Base-by-base conservation (phyloP, 306 rosid species). In the Vicia villosa region DNA sequence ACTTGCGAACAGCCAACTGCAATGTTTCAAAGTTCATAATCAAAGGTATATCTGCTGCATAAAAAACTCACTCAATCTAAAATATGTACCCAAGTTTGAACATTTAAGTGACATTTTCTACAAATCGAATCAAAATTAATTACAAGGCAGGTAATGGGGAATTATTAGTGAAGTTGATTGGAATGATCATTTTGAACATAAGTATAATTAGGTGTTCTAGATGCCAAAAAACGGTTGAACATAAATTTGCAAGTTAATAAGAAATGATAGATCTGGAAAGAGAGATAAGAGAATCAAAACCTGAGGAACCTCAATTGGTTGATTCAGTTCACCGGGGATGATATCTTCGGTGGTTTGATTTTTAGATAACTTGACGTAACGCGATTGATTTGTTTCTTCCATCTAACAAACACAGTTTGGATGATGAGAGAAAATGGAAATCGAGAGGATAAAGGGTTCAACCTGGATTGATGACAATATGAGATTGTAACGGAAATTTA, bases 251-350 rank as follows among this genome's bases (percentile, higher is more conserved):
- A 41, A 59, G 36, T 4, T 7, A 0, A 15, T 10, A 26, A 16
- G 8, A 19, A 4, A n/a, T 16, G 7, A 57, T 28, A 57, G 63
- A 60, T 61, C 66, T 19, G 19, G 2, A 14, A 42, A 63, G 21
- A 3, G 55, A 40, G n/a, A 15, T 9, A 36, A 10, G 24, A 56
- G 12, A 62, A 12, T 3, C 13, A 5, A 5, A 2, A 69, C 99
- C 96, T 95, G 97, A 77, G 97, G 96, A 80, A 91, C 92, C 12
- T 91, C 89, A 74, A 95, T 82, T 20, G 99, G 99, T 77, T 91
- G 97, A 74, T 91, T 91, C 66, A 95, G 99, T 86, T 95, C 99
- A 19, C 99, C 99, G 12, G 99, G 97, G 43, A 76, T 77, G 58
- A 91, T 91, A 20, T 95, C 99, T 64, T 91, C 88, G 11, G 92